Conservation (phyloP, 2,329 filamentous ascomycete species). For the Berkeleyomyces rouxiae region DNA sequence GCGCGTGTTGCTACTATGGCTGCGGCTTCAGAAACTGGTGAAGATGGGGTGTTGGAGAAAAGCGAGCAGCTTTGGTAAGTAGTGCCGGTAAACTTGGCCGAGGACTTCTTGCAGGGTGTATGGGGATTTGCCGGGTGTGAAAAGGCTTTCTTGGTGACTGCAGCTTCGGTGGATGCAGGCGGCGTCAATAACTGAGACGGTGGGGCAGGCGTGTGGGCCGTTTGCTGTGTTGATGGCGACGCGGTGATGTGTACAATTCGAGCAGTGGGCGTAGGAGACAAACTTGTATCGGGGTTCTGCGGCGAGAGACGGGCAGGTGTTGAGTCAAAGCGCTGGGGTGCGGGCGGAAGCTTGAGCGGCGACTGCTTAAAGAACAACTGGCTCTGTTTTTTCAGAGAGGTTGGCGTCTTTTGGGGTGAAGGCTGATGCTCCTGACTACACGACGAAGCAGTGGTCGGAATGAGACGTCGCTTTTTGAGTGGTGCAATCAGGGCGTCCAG, state of each 20-base stretch:
- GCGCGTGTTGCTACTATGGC: conserved; percentile 12
- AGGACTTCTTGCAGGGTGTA: background rate
- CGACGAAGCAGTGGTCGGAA: background rate
- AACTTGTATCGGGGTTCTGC: background rate
- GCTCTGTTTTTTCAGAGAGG: background rate
- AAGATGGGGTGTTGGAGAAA: background rate
- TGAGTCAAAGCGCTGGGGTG: background rate
- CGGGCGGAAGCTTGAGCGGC: background rate
- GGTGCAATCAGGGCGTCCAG: conserved; percentile 7
- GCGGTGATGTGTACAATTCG: background rate
- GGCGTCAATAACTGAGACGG: background rate
- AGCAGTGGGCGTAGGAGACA: background rate
- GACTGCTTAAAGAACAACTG: background rate
- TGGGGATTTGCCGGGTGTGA: background rate
- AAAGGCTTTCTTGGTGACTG: background rate
- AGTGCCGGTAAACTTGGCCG: background rate
- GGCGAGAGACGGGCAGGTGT: background rate
- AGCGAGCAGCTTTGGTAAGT: background rate
- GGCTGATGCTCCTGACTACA: background rate
- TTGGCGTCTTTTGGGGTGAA: background rate
- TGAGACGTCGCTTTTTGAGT: conserved; percentile 2
- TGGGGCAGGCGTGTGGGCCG: background rate
- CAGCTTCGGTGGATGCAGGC: background rate
- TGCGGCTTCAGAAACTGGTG: conserved; percentile 8
- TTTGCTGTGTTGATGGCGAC: background rate